Base-by-base conservation (phyloP, 1,139 yeast species). In the Yamadazyma diddensiae region DNA sequence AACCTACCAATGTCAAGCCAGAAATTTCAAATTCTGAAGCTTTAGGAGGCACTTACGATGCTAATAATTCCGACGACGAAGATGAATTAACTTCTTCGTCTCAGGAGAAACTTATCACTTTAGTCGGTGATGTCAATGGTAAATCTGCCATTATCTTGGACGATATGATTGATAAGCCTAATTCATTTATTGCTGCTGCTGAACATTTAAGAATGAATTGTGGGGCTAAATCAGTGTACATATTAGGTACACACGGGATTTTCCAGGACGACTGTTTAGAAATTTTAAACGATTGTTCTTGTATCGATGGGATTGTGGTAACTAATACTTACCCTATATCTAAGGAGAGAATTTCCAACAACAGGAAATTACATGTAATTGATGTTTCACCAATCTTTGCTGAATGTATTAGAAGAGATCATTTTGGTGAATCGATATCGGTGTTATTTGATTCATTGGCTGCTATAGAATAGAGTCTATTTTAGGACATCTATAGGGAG, bases 331-430 rank as follows among this genome's bases (percentile, higher is more conserved):
- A 87, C 51, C 97, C 98, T 36, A 84, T 90, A 37, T 76, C 79
- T 22, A 70, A 71, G 34, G 82, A 76, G 35, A 70, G 76, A 47
- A 68, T 77, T 34, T 71, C 69, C 33, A 68, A 65, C 31, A 72
- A 78, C 41, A 62, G 73, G 37, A 87, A 88, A 55, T 72, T 94
- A 50, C 80, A 80, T 9, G 84, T 87, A 30, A 92, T 94, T 51
- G 98, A 94, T 55, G 94, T 94, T 30, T 84, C 96, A 34, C 83
- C 95, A 16, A 90, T 92, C 36, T 84, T 94, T 55, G 97, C 98
- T 21, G 99, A 94, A 65, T 92, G 97, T 62, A 92, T 94, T 43
- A 80, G 99, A 67, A 83, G 99, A 66, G 96, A 92, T 57, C 98
- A 94, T 59, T 90, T 90, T 51, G 98, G 97, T 55, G 97, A 90